Conservation (phyloP, 2,329 filamentous ascomycete species). For the Neocucurbitaria cava region DNA sequence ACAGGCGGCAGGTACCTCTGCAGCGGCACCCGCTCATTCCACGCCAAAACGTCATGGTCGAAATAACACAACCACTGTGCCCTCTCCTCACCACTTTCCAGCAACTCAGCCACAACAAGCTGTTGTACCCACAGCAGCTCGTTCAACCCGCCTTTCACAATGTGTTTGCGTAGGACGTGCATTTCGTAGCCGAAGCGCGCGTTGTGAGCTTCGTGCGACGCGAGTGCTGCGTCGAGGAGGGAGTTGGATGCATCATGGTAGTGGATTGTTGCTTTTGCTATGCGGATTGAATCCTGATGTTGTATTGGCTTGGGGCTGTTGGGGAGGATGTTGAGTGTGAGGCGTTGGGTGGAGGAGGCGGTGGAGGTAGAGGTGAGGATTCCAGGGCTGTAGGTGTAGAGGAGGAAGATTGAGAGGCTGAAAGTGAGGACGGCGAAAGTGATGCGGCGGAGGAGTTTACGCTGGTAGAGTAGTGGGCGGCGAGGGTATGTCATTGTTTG, state of each 20-base stretch:
- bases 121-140: constrained; percentile 40
- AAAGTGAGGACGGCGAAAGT: neutral
- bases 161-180: constrained; percentile 40
- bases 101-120: constrained; percentile 34
- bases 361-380: neutral
- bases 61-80: constrained; percentile 40
- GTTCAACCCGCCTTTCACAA: constrained; percentile 46
- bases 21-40: constrained; percentile 39
- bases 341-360: neutral
- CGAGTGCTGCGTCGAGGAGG: constrained; percentile 47
- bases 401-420: neutral
- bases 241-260: constrained; percentile 6
- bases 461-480: neutral
- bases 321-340: neutral
- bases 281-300: neutral
- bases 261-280: constrained; percentile 18
- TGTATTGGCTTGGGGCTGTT: neutral
- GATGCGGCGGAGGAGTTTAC: neutral
- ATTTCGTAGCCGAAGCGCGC: constrained; percentile 40
- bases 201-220: constrained; percentile 43
- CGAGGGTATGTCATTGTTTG: neutral
- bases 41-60: constrained; percentile 28
- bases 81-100: constrained; percentile 25
- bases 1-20: constrained; percentile 41
- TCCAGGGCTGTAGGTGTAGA: neutral